Evolutionary conservation across 1,284 basidiomycete species (phyloP), one percentile per base, ranked within the genome.

Genomic region (Tilletiaria anomala): DNA sequence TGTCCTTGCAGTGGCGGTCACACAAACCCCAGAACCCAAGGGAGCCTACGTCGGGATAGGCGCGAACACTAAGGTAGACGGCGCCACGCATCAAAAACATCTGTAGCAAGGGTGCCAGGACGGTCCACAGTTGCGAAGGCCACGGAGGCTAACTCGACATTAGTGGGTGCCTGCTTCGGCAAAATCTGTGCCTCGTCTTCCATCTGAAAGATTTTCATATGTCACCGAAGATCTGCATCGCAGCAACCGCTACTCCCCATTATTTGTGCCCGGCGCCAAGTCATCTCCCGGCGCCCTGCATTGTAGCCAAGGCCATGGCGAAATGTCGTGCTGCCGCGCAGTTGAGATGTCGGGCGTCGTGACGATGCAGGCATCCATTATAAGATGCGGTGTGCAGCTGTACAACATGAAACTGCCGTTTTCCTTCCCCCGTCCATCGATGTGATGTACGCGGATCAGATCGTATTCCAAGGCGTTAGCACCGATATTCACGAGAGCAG

Each of bases 281-380:
- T 69, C 84, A 4, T 81, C 80, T 0, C 76, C 83, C 15, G 82
- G 82, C 2, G 82, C 84, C 59, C 68, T 83, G n/a, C 82, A 85
- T 60, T 84, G 83, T 68, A 80, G 78, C 22, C 81, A 84, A 65
- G 80, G 79, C 20, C 82, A 83, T 70, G 79, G 79, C 47, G 79
- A 82, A 75, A 33, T 50, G 15, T 14, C 26, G n/a, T 82, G 81
- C 70, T 82, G 79, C 42, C 79, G 80, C n/a, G 80, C 80, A 2
- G 82, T 82, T 43, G 80, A 83, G 36, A 61, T 80, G 79, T 79
- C 80, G 2, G 82, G 82, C 10, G 76, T 80, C 44, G 75, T 82
- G 49, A 83, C 80, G 4, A 76, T 85, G 56, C 78, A 72, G 40
- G 77, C 77, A 15, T 78, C 75, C 59, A 73, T 84, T 46, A 79